Evolutionary conservation across 2,329 filamentous ascomycete species (phyloP).

Genomic region (Pestalotiopsis sp.): DNA sequence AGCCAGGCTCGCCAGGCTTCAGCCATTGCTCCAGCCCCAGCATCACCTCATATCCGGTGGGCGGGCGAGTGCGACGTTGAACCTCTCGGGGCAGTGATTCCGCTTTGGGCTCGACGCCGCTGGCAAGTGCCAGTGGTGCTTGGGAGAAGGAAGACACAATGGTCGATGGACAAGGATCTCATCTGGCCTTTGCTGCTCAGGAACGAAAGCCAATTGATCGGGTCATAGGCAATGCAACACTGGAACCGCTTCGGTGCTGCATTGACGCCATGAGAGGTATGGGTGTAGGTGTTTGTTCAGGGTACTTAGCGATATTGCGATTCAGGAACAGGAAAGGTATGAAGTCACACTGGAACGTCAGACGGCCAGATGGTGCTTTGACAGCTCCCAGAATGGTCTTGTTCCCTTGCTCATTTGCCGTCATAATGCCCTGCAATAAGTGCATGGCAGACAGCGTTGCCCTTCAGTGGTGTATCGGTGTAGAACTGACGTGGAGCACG

Average conservation of each 20-base stretch:
- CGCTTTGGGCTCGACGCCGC: constrained; percentile 2
- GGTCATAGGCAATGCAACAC: background rate
- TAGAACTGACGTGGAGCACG: background rate
- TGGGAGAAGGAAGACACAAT: background rate
- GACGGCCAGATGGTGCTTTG: background rate
- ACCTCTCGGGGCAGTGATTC: background rate
- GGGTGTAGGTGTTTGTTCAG: background rate
- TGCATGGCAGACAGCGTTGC: background rate
- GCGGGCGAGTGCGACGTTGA: constrained; percentile 9
- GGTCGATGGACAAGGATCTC: background rate
- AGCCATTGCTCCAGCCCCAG: background rate
- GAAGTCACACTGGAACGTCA: constrained; percentile 11
- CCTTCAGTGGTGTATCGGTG: background rate
- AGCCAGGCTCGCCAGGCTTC: background rate
- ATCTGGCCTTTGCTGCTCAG: background rate
- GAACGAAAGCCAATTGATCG: constrained; percentile 8
- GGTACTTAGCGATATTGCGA: background rate
- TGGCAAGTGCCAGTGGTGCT: background rate
- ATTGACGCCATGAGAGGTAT: constrained; percentile 1
- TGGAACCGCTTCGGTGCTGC: background rate
- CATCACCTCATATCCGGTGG: constrained; percentile 10
- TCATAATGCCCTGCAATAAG: background rate
- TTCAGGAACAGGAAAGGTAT: constrained; percentile 15
- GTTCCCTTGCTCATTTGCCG: background rate
- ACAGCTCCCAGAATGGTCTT: constrained; percentile 2